Percentiles rank a stretch among this genome's conserved stretches.
Conservation (phyloP, 306 rosid species). For the Sechiopsis laciniata region DNA sequence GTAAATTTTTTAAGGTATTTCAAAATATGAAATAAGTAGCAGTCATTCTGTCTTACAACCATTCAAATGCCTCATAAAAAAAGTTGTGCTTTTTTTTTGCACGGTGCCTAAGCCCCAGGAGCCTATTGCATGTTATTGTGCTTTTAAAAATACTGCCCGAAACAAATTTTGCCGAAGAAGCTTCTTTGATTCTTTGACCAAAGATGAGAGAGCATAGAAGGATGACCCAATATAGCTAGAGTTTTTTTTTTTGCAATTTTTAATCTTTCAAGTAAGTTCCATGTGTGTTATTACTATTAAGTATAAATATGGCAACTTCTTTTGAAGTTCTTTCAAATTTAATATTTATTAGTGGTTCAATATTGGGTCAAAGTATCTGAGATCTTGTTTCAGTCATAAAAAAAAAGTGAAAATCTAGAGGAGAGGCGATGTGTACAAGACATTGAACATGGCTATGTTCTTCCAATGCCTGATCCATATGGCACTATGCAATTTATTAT, state of each 20-base stretch:
- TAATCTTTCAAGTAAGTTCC: neutral
- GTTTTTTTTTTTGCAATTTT: no score
- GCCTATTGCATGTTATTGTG: no score
- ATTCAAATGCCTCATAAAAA: neutral
- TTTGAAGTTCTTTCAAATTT: neutral
- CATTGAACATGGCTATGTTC: neutral
- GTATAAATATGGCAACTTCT: neutral
- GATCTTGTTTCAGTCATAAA: neutral
- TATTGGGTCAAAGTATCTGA: neutral
- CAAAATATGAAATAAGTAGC: neutral
- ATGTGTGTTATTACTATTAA: neutral
- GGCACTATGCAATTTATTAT: conserved; percentile 11
- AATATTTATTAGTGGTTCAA: neutral
- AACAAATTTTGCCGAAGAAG: no score
- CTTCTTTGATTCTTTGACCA: no score
- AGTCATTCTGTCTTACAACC: no score
- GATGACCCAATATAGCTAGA: no score
- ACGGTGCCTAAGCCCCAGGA: neutral
- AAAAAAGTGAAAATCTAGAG: neutral
- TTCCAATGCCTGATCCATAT: conserved; percentile 15
- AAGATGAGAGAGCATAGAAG: no score
- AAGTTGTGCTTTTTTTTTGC: no score
- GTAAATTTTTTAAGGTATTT: neutral
- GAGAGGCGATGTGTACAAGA: neutral
- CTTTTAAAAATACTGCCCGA: no score